Conservation (phyloP, 805 yeast genomes). For the Wickerhamomyces strasburgensis region DNA sequence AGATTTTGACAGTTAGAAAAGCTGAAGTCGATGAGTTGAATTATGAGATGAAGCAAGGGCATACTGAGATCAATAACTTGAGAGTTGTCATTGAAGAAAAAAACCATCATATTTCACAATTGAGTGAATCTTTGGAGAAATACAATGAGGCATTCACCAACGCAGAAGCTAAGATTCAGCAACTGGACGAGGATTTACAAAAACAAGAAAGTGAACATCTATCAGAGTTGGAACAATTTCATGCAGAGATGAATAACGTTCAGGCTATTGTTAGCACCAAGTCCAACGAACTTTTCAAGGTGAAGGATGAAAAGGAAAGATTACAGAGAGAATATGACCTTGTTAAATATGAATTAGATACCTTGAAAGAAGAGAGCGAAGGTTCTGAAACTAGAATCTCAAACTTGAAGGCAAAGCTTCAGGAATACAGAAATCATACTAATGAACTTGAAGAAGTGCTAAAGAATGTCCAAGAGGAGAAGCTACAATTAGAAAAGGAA, state of each 20-base stretch:
- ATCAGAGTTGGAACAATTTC: slow-evolving; percentile 32
- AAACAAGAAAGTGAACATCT: slow-evolving; percentile 33
- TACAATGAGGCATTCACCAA: slow-evolving; percentile 13
- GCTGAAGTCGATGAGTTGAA: slow-evolving; percentile 26
- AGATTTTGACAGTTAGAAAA: slow-evolving; percentile 20
- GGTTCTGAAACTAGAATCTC: slow-evolving; percentile 23
- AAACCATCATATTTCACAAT: slow-evolving; percentile 6
- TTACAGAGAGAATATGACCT: slow-evolving; percentile 20
- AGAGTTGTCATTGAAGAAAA: slow-evolving; percentile 9
- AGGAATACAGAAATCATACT: slow-evolving; percentile 17
- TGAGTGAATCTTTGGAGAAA: slow-evolving; percentile 8
- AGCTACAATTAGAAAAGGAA: slow-evolving; percentile 37
- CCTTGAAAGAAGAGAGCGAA: slow-evolving; percentile 21
- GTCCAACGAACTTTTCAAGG: slow-evolving; percentile 24
- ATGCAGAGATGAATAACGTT: slow-evolving; percentile 29
- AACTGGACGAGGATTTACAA: slow-evolving; percentile 28
- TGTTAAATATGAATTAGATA: slow-evolving; percentile 22
- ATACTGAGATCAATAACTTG: slow-evolving; percentile 2
- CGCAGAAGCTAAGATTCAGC: slow-evolving; percentile 21
- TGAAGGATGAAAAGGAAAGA: slow-evolving; percentile 25
- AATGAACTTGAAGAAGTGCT: slow-evolving; percentile 24
- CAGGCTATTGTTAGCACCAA: slow-evolving; percentile 27
- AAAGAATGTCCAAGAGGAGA: slow-evolving; percentile 30
- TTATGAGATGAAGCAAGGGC: slow-evolving; percentile 12
- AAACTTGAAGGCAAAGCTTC: slow-evolving; percentile 14